Evolutionary conservation across 2,329 filamentous ascomycete genomes (phyloP).

Genomic region (Myriosclerotinia curreyana): DNA sequence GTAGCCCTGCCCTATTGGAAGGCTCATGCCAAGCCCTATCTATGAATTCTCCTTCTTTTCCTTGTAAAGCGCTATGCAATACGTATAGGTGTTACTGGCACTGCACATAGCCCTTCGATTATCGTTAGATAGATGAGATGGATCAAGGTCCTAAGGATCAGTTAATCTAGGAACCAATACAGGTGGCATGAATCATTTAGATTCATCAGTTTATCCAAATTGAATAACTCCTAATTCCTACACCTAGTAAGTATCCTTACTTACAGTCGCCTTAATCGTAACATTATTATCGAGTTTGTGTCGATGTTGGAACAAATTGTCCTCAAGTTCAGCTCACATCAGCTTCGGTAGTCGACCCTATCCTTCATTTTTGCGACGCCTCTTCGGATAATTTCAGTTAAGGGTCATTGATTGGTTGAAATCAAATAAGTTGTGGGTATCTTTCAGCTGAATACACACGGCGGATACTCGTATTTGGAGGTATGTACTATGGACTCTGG

Average conservation of each 20-base stretch:
- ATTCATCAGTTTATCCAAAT: background rate
- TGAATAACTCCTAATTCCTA: background rate
- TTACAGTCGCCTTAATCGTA: background rate
- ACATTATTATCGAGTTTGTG: background rate
- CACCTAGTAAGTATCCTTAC: background rate
- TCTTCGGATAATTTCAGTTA: conserved; percentile 22
- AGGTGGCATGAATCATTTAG: background rate
- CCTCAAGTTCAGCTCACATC: conserved; percentile 16
- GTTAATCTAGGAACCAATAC: conserved; percentile 11
- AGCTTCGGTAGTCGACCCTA: conserved; percentile 22
- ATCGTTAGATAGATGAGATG: conserved; percentile 1
- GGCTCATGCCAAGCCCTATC: conserved; percentile 6
- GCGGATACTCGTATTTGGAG: conserved; percentile 6
- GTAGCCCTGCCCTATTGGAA: background rate
- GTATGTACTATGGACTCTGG: too few species aligned
- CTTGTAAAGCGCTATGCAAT: conserved; percentile 12
- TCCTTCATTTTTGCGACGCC: conserved; percentile 20
- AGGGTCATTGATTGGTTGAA: conserved; percentile 5
- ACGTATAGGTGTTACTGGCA: background rate
- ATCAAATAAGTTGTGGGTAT: conserved; percentile 13
- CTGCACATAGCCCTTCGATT: background rate
- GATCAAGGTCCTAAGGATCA: conserved; percentile 7
- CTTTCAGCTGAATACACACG: conserved; percentile 21
- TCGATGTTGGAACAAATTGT: conserved; percentile 1
- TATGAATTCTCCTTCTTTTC: background rate